Conservation (phyloP, 75 land plant genomes). For the Isoetes taiwanensis region DNA sequence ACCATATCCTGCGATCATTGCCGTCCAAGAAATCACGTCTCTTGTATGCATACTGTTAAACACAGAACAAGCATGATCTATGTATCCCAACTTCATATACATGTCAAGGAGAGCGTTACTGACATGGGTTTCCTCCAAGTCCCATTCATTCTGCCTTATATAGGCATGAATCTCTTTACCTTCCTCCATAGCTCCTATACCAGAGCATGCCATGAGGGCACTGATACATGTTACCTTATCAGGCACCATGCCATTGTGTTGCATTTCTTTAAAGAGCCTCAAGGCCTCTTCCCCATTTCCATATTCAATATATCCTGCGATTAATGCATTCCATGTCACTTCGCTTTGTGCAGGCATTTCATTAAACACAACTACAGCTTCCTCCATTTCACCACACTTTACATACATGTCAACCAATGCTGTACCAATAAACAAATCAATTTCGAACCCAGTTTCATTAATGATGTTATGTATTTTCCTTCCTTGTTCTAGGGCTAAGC, state of each 20-base stretch:
- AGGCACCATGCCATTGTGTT: too few relatives aligned
- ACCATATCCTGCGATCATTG: slow-evolving; percentile 17
- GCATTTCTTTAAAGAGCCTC: background rate
- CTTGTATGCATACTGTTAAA: background rate
- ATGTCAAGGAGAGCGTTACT: too few relatives aligned
- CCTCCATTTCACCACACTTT: slow-evolving; percentile 5
- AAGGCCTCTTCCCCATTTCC: background rate
- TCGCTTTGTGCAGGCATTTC: background rate
- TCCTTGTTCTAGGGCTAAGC: background rate
- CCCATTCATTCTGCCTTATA: background rate
- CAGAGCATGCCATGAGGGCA: too few relatives aligned
- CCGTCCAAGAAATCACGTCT: background rate
- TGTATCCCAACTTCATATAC: too few relatives aligned
- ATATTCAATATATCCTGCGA: background rate
- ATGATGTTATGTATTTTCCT: background rate
- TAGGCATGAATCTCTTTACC: background rate
- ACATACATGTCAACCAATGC: slow-evolving; percentile 9
- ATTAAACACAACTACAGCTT: background rate
- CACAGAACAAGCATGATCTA: background rate
- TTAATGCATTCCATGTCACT: slow-evolving; percentile 7
- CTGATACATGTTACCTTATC: too few relatives aligned
- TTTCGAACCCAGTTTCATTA: background rate
- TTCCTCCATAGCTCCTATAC: too few relatives aligned
- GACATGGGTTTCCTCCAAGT: background rate
- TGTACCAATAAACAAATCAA: background rate